A percentile compares a stretch with the other conserved stretches of the same genome.
Evolutionary conservation across 495 filamentous ascomycete genomes (phyloP).

Genomic region (Rostrohypoxylon terebratum): DNA sequence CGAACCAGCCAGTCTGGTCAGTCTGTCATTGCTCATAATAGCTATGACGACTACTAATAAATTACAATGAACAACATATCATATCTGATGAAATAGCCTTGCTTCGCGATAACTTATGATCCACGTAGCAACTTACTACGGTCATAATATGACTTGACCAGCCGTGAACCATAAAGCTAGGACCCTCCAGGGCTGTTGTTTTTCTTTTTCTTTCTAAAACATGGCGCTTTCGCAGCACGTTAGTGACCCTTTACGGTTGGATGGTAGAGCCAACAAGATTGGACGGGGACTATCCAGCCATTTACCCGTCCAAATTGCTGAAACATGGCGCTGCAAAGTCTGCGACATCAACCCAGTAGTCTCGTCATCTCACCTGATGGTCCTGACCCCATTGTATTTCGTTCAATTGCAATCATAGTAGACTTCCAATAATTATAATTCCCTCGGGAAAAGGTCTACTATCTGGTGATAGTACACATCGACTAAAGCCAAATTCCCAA

Average conservation of each 20-base stretch:
- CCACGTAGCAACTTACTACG: neutral
- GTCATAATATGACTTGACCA: neutral
- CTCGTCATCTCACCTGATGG: neutral
- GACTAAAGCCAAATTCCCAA: too few relatives aligned
- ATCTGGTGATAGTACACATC: too few relatives aligned
- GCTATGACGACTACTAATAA: constrained; percentile 1
- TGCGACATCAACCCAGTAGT: constrained; percentile 14
- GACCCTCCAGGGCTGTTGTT: neutral
- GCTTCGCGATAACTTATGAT: neutral
- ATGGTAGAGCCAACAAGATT: neutral
- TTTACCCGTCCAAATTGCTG: constrained; percentile 9
- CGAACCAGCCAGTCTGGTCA: neutral
- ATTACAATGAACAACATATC: neutral
- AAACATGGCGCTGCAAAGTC: constrained; percentile 26
- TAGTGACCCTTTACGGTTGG: neutral
- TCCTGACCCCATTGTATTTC: neutral
- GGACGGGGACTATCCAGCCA: neutral
- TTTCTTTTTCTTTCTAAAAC: neutral
- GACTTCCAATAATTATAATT: too few relatives aligned
- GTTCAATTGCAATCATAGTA: neutral
- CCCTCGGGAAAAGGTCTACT: too few relatives aligned
- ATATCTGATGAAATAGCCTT: neutral
- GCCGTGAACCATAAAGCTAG: neutral
- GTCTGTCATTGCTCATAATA: neutral
- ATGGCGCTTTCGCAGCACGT: neutral